Base-by-base conservation (phyloP, 1,139 yeast genomes). In the Ogataea hybrid region DNA sequence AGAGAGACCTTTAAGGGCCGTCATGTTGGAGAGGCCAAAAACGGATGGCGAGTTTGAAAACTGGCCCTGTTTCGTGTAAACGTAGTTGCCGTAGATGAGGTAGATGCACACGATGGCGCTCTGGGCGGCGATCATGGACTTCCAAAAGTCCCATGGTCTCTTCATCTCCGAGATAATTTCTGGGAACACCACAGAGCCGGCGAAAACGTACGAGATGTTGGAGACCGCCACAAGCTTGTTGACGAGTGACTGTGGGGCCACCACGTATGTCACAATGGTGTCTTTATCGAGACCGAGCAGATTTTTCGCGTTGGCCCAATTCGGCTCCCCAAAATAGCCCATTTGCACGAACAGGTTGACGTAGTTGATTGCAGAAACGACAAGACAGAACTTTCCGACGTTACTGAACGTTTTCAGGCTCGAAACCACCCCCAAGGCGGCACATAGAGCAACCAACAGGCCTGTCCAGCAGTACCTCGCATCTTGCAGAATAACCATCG, bases 121-220 rank as follows among this genome's bases (percentile, higher is more conserved):
- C 50, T 71, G 72, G 17, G 74, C 74, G 25, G 58, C 47, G 14
- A 64, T 53, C 68, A 72, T 67, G 30, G 73, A 75, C 55, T 70
- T 69, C 68, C 71, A 64, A 57, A 71, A 71, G 46, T 71, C 75
- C 63, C 58, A 58, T 12, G 76, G 76, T 38, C 70, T 62, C 42
- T 59, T 62, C 73, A 71, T 67, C 54, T 71, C 76, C 3, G 75
- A 67, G 61, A 71, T 61, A 41, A 71, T 62, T 48, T 71, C 74
- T 14, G 68, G 64, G 56, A 69, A 71, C 43, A 70, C 68, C 50
- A 70, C 63, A 14, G 76, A 72, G 47, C 75, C 75, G 25, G 75
- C 76, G 58, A 68, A 71, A 2, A 75, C 69, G 50, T 66, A 71
- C 18, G 71, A 73, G 47, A 70, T 64, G 52, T 71, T 70, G 59